phyloP scores from a whole-genome alignment of 2,329 filamentous ascomycete species.

The Epichloe gansuensis region DNA sequence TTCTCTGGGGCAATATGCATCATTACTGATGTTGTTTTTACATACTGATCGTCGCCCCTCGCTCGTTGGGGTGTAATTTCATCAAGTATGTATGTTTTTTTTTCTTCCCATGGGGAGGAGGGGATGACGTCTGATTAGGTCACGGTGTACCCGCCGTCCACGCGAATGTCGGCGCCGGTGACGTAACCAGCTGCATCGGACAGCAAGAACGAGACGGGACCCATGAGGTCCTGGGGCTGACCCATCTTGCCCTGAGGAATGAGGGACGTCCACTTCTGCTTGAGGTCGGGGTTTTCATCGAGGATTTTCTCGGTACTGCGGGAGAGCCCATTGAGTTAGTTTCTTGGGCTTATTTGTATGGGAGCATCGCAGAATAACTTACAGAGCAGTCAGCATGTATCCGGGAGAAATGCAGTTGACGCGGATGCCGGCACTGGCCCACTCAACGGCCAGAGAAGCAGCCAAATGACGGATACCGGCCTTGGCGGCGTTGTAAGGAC shows the following conservation, averaged over 20 bases:
- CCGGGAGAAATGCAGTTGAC: constrained; percentile 94
- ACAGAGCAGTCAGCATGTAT: constrained; percentile 93
- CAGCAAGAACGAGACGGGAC: constrained; percentile 74
- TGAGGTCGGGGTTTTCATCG: constrained; percentile 81
- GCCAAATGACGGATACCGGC: constrained; percentile 84
- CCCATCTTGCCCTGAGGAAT: constrained; percentile 95
- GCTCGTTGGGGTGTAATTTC: background rate
- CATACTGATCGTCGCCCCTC: background rate
- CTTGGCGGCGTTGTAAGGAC: constrained; percentile 85
- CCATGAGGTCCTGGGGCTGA: constrained; percentile 81
- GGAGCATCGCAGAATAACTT: constrained; percentile 26
- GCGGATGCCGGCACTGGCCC: constrained; percentile 75
- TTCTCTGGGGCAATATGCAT: background rate
- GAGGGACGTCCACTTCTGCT: constrained; percentile 78
- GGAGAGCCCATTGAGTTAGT: background rate
- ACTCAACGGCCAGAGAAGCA: constrained; percentile 81
- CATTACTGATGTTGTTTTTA: background rate
- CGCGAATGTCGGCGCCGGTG: constrained; percentile 59
- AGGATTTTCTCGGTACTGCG: constrained; percentile 81
- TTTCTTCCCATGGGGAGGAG: too few relatives aligned
- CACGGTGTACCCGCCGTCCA: constrained; percentile 82
- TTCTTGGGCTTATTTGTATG: background rate
- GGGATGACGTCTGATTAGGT: constrained; percentile 35
- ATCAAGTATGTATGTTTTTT: too few relatives aligned
- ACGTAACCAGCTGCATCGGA: constrained; percentile 69